Evolutionary conservation across 352 stramenopile species (phyloP), one percentile per base, ranked within the genome.

Genomic region (Globisporangium solare): DNA sequence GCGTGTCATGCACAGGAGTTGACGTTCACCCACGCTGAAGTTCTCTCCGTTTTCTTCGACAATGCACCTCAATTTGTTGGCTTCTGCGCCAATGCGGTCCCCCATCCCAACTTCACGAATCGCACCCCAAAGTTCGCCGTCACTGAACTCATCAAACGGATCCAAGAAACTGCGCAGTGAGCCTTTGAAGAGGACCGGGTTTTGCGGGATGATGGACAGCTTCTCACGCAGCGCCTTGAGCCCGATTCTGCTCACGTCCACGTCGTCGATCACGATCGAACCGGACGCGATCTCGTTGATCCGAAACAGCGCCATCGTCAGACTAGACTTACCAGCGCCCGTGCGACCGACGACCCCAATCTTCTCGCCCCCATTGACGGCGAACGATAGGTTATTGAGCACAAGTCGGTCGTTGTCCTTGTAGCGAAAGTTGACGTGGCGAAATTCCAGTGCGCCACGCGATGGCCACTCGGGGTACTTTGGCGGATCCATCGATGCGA

Each of bases 201-300:
- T 96, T 68, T 98, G 94, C 15, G 94, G 88, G 39, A 98, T 97
- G 48, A 98, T 92, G 3, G 83, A 83, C 49, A 96, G 51, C 12
- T 62, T 74, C 20, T 35, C 27, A 35, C 89, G 73, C 8, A 96
- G 70, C 54, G 88, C 72, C 13, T 70, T 65, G 27, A 98, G 66
- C 15, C 76, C 68, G 6, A 97, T 59, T 35, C 56, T 81, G 2
- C 58, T 10, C 1, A 35, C 27, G 27, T 35, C 27, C 27, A 35
- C 27, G 27, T 10, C 27, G 10, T 35, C 27, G 27, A 35, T 35
- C 27, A 35, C 5, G 27, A 35, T 35, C 27, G 27, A 35, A 35
- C 27, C 27, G 27, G 27, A 35, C 7, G 27, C 27, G 7, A 35
- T 35, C 27, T 35, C 27, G 27, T 35, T 35, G 27, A 98, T 97